Conservation (phyloP, 2,329 filamentous ascomycete genomes). For the Beauveria sp. region DNA sequence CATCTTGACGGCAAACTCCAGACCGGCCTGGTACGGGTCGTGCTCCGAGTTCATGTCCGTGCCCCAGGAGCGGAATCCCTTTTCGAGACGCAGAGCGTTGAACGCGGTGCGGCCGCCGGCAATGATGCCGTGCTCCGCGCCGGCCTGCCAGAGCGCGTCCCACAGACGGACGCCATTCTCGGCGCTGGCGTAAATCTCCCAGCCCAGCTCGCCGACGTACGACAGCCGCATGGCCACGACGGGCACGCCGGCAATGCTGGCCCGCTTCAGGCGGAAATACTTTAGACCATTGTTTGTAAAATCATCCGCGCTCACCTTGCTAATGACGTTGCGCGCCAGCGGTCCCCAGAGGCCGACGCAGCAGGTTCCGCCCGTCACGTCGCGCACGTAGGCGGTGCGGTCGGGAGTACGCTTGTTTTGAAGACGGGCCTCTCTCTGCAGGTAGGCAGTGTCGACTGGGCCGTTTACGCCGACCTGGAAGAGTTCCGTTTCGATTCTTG, state of each 20-base stretch:
- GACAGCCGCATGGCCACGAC: slow-evolving; percentile 49
- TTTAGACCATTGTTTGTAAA: slow-evolving; percentile 38
- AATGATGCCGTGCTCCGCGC: slow-evolving; percentile 46
- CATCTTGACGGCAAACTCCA: slow-evolving; percentile 41
- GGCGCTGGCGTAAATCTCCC: slow-evolving; percentile 54
- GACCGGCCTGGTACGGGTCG: slow-evolving; percentile 50
- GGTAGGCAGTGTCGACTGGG: slow-evolving; percentile 45
- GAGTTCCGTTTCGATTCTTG: slow-evolving; percentile 38
- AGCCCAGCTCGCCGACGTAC: slow-evolving; percentile 54
- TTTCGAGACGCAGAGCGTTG: slow-evolving; percentile 51
- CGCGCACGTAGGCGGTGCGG: slow-evolving; percentile 43
- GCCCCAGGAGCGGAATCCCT: slow-evolving; percentile 50
- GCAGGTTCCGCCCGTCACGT: slow-evolving; percentile 53
- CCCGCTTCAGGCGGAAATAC: slow-evolving; percentile 41
- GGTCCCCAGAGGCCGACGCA: slow-evolving; percentile 58
- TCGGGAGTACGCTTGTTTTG: slow-evolving; percentile 34
- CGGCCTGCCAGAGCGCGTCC: slow-evolving; percentile 49
- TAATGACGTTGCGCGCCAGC: slow-evolving; percentile 42
- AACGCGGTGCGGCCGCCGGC: slow-evolving; percentile 52
- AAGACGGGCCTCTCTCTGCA: slow-evolving; percentile 42
- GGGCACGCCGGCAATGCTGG: slow-evolving; percentile 46
- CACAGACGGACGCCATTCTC: slow-evolving; percentile 51
- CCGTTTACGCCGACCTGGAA: slow-evolving; percentile 53
- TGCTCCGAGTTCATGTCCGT: slow-evolving; percentile 54
- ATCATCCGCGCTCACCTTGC: slow-evolving; percentile 35